Percentiles rank a stretch among this genome's conserved stretches.
Evolutionary conservation across 345 rosid genomes (phyloP).

Genomic region (Raphanus sativus): DNA sequence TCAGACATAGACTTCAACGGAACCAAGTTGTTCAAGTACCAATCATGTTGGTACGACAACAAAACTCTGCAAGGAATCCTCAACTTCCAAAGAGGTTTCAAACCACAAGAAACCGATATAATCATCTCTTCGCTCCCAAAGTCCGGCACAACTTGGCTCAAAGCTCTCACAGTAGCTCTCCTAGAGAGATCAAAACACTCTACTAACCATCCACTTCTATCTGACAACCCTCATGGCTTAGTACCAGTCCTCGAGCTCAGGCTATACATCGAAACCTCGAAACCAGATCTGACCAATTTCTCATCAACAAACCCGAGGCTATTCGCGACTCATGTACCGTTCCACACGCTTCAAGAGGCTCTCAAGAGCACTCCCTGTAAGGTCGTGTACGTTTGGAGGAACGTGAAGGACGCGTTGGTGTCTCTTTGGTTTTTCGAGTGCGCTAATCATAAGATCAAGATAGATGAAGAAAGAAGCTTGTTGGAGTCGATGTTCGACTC

Average conservation of each 20-base stretch:
- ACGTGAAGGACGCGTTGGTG: constrained; percentile 31
- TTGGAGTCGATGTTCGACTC: constrained; percentile 32
- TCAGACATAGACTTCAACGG: constrained; percentile 52
- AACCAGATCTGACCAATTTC: background rate
- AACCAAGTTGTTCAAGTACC: constrained; percentile 39
- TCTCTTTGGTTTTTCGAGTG: constrained; percentile 30
- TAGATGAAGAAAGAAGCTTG: background rate
- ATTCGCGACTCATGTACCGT: constrained; percentile 29
- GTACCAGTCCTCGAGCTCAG: constrained; percentile 19
- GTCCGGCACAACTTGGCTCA: constrained; percentile 62
- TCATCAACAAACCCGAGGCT: constrained; percentile 17
- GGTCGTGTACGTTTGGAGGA: constrained; percentile 36
- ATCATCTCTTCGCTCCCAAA: constrained; percentile 51
- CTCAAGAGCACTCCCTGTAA: constrained; percentile 16
- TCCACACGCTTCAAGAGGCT: constrained; percentile 17
- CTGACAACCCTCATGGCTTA: constrained; percentile 16
- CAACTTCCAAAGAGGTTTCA: constrained; percentile 34
- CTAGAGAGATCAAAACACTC: constrained; percentile 8
- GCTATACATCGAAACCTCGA: background rate
- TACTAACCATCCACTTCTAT: constrained; percentile 12
- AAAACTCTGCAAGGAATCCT: constrained; percentile 36
- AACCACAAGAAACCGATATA: constrained; percentile 44
- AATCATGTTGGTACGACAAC: constrained; percentile 33
- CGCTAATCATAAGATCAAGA: background rate
- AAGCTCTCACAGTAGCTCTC: constrained; percentile 42